Conservation (phyloP, 306 rosid genomes). For the Rosa persica region DNA sequence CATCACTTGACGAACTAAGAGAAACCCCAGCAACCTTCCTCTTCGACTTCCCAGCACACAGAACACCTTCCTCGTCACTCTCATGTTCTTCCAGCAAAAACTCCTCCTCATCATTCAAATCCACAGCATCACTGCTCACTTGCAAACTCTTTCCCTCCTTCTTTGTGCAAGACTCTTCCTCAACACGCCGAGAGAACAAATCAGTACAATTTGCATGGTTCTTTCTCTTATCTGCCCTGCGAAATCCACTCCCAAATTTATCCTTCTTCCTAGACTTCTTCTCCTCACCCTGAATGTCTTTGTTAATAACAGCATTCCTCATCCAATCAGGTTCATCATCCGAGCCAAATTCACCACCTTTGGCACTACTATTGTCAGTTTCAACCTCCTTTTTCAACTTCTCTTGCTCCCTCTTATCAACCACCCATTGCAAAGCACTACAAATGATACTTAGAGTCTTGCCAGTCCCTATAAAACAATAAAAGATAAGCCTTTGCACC, state of each 20-base stretch:
- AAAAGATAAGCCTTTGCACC: neutral
- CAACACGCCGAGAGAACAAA: constrained; percentile 24
- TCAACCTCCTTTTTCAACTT: constrained; percentile 31
- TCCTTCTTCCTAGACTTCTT: constrained; percentile 38
- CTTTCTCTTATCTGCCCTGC: constrained; percentile 35
- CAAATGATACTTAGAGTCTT: constrained; percentile 89
- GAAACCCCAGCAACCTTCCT: constrained; percentile 50
- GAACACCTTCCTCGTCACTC: constrained; percentile 64
- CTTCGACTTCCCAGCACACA: constrained; percentile 41
- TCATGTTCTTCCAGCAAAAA: constrained; percentile 79
- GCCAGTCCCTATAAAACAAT: constrained; percentile 68
- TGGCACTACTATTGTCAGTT: constrained; percentile 25
- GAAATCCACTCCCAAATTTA: constrained; percentile 30
- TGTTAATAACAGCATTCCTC: constrained; percentile 53
- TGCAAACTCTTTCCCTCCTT: constrained; percentile 31
- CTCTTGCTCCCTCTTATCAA: constrained; percentile 52
- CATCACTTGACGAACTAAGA: constrained; percentile 66
- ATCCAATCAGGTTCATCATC: constrained; percentile 97
- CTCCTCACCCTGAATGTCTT: constrained; percentile 33
- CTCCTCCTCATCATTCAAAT: constrained; percentile 64
- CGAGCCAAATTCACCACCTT: constrained; percentile 33
- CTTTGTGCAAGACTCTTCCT: constrained; percentile 30
- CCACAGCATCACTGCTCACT: constrained; percentile 35
- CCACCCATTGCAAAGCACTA: constrained; percentile 89
- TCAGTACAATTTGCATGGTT: constrained; percentile 27